Evolutionary conservation across 352 stramenopile species (phyloP).

Genomic region (Phytophthora tentaculata): DNA sequence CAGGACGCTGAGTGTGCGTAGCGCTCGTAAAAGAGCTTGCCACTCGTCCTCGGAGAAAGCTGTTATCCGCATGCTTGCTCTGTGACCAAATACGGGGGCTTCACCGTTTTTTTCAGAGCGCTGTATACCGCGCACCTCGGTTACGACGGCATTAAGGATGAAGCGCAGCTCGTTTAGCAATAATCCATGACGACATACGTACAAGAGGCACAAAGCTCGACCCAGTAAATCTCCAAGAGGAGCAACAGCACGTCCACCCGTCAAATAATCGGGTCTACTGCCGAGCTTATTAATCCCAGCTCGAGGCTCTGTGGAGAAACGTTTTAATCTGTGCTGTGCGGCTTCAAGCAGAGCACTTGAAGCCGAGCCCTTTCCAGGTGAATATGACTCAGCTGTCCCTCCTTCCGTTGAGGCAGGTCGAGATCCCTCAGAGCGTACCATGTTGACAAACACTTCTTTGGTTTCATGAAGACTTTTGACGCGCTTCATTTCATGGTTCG

Average conservation of each 20-base stretch:
- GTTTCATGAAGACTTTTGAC: conserved; percentile 60
- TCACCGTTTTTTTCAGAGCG: conserved; percentile 23
- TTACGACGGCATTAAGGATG: conserved; percentile 69
- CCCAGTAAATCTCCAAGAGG: conserved; percentile 78
- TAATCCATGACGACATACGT: conserved; percentile 90
- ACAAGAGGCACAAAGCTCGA: conserved; percentile 84
- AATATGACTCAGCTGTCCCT: neutral
- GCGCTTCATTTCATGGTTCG: conserved; percentile 24
- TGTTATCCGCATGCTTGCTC: conserved; percentile 36
- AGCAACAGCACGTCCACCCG: conserved; percentile 54
- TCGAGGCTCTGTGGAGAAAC: conserved; percentile 29
- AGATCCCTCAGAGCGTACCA: conserved; percentile 16
- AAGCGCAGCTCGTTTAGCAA: conserved; percentile 87
- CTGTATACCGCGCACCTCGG: conserved; percentile 40
- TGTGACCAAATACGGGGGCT: conserved; percentile 22
- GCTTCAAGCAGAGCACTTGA: conserved; percentile 12
- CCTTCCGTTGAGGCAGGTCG: conserved; percentile 10
- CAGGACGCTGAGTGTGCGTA: conserved; percentile 77
- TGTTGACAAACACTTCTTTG: conserved; percentile 60
- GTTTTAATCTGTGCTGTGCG: conserved; percentile 22
- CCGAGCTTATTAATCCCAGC: conserved; percentile 22
- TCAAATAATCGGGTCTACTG: conserved; percentile 60
- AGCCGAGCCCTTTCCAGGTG: conserved; percentile 5
- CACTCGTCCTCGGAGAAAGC: conserved; percentile 78
- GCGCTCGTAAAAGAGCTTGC: conserved; percentile 71